Evolutionary conservation across 768 basidiomycete species (phyloP).

Genomic region (Suillus weaverae): DNA sequence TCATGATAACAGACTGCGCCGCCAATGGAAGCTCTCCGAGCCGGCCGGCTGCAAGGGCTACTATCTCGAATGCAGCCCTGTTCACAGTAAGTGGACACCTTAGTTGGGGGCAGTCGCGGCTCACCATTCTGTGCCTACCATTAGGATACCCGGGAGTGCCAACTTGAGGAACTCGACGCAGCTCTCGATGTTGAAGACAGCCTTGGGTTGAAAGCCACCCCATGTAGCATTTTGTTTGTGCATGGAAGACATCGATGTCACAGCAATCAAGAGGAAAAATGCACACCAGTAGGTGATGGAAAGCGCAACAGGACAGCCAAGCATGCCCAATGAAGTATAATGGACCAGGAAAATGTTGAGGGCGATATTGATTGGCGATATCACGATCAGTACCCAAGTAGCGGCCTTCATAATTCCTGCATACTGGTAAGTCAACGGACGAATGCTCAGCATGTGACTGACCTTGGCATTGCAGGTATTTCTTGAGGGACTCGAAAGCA

Average conservation of each 20-base stretch:
- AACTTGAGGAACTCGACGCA: constrained; percentile 62
- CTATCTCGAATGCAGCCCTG: constrained; percentile 83
- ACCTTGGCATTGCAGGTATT: constrained; percentile 82
- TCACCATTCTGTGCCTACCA: constrained; percentile 82
- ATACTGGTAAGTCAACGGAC: constrained; percentile 3
- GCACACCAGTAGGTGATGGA: constrained; percentile 71
- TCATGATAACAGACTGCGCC: constrained; percentile 80
- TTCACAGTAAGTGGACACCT: constrained; percentile 2
- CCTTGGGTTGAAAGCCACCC: constrained; percentile 53
- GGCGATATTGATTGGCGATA: constrained; percentile 65
- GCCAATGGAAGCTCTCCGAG: constrained; percentile 67
- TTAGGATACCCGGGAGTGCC: constrained; percentile 74
- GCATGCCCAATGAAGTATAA: constrained; percentile 57
- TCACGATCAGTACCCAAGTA: constrained; percentile 58
- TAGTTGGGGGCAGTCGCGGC: constrained; percentile 11
- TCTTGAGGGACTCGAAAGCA: constrained; percentile 75
- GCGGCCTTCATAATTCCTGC: constrained; percentile 76
- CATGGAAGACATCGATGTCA: constrained; percentile 48
- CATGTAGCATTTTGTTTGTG: constrained; percentile 62
- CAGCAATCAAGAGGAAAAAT: constrained; percentile 53
- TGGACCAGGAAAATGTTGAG: constrained; percentile 65
- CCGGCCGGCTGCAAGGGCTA: constrained; percentile 73
- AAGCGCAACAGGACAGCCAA: constrained; percentile 68
- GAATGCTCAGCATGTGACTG: constrained; percentile 10
- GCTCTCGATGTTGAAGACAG: constrained; percentile 47